These are phyloP conservation scores for Vitis vinifera DNA, from an alignment of 164 flowering plant genomes.

Conservation along the genomic window DNA sequence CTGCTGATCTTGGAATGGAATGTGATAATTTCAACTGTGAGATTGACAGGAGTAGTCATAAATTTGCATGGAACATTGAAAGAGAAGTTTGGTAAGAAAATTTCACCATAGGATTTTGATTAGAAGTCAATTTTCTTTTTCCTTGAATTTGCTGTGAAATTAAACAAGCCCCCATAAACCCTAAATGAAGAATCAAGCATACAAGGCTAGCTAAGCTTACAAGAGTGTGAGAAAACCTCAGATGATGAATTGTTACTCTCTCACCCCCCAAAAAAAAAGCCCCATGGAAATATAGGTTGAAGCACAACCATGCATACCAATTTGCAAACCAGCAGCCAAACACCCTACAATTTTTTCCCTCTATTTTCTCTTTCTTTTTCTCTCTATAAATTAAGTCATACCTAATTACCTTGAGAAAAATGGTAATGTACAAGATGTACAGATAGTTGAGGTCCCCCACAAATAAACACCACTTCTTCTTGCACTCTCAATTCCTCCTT, in stretches of 20 bases:
- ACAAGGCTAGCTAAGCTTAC: neutral
- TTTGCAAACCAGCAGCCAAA: slow-evolving; percentile 9
- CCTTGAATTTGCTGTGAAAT: neutral
- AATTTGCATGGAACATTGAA: neutral
- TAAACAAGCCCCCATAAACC: neutral
- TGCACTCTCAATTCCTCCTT: slow-evolving; percentile 2
- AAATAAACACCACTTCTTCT: slow-evolving; percentile 4
- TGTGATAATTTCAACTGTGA: neutral
- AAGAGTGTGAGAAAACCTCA: neutral
- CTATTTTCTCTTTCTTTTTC: neutral
- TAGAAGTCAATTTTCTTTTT: neutral
- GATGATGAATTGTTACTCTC: neutral
- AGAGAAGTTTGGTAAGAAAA: neutral
- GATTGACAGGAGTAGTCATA: neutral
- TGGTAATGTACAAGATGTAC: slow-evolving; percentile 40
- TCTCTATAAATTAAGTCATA: slow-evolving; percentile 16
- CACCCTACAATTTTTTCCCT: slow-evolving; percentile 1
- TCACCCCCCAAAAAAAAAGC: slow-evolving; percentile 1
- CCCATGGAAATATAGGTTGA: slow-evolving; percentile 7
- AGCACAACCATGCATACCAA: slow-evolving; percentile 1
- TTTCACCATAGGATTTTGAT: neutral
- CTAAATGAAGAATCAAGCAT: slow-evolving; percentile 1
- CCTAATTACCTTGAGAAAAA: slow-evolving; percentile 31
- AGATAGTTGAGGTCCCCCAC: slow-evolving; percentile 15
- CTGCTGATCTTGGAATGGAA: neutral